Evolutionary conservation across 257 asterid genomes (phyloP).

Genomic region (Anisodus tanguticus): DNA sequence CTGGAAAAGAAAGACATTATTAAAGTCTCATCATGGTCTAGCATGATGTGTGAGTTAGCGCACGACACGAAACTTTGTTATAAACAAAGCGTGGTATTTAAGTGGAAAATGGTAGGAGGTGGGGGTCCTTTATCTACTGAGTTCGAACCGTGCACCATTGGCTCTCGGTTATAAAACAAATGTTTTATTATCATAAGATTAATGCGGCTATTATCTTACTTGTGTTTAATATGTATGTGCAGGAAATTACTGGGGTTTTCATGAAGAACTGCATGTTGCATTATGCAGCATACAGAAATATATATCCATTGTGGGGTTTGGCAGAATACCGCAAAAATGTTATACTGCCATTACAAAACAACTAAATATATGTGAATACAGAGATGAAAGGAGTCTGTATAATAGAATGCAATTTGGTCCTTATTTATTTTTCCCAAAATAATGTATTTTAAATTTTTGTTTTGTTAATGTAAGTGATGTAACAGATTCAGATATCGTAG

Average conservation of each 20-base stretch:
- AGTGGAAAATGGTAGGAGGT: background rate
- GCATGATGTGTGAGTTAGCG: background rate
- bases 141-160: background rate
- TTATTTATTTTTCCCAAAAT: background rate
- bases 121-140: background rate
- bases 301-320: conserved; percentile 76
- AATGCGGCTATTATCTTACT: background rate
- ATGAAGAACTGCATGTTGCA: conserved; percentile 86
- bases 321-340: conserved; percentile 66
- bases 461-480: background rate
- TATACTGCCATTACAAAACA: conserved; percentile 25
- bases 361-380: background rate
- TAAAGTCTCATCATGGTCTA: background rate
- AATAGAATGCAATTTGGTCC: background rate
- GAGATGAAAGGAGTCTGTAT: background rate
- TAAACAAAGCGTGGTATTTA: background rate
- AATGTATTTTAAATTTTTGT: background rate
- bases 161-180: background rate
- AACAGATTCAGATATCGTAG: background rate
- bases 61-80: background rate
- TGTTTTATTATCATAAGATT: background rate
- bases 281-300: conserved; percentile 75
- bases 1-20: background rate
- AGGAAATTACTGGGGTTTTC: conserved; percentile 85
- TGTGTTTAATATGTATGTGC: background rate